phyloP scores from a whole-genome alignment of 1,284 basidiomycete genomes.

The Golubevia sp. region DNA sequence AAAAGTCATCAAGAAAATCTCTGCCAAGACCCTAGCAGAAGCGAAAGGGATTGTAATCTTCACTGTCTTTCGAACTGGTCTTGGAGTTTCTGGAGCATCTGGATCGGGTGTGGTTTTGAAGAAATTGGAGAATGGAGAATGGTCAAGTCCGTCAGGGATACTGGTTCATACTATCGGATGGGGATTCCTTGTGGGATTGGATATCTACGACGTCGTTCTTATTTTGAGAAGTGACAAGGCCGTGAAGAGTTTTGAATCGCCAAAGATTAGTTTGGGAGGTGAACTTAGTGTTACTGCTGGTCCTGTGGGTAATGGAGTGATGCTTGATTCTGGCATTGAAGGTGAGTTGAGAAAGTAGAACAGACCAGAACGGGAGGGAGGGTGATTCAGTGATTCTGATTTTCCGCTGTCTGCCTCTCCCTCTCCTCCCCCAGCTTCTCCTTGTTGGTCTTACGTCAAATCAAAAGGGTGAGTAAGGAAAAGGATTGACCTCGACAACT shows the following conservation, averaged over 20 bases:
- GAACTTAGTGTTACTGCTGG: conserved; percentile 53
- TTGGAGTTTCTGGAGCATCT: conserved; percentile 22
- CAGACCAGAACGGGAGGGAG: not conserved
- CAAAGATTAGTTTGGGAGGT: conserved; percentile 54
- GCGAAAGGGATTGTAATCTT: conserved; percentile 47
- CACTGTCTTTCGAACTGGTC: conserved; percentile 55
- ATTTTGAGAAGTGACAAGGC: conserved; percentile 54
- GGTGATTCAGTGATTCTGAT: too few relatives aligned
- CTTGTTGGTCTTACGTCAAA: conserved; percentile 61
- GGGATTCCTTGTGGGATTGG: conserved; percentile 56
- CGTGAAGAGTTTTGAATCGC: conserved; percentile 43
- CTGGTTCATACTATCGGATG: conserved; percentile 54
- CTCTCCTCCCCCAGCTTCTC: conserved; percentile 8
- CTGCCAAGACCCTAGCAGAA: conserved; percentile 24
- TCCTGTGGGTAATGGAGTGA: conserved; percentile 60
- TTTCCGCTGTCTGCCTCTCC: not conserved
- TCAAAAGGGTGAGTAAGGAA: conserved; percentile 34
- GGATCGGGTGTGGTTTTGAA: conserved; percentile 58
- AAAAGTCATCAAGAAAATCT: conserved; percentile 56
- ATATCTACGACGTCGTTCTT: conserved; percentile 62
- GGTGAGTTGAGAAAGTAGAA: not conserved
- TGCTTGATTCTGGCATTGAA: conserved; percentile 49
- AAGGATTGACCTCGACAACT: not conserved
- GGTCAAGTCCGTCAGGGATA: conserved; percentile 55
- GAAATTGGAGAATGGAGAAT: conserved; percentile 49